Base-by-base conservation (phyloP, 2,329 filamentous ascomycete genomes). In the Orbilia javanica region DNA sequence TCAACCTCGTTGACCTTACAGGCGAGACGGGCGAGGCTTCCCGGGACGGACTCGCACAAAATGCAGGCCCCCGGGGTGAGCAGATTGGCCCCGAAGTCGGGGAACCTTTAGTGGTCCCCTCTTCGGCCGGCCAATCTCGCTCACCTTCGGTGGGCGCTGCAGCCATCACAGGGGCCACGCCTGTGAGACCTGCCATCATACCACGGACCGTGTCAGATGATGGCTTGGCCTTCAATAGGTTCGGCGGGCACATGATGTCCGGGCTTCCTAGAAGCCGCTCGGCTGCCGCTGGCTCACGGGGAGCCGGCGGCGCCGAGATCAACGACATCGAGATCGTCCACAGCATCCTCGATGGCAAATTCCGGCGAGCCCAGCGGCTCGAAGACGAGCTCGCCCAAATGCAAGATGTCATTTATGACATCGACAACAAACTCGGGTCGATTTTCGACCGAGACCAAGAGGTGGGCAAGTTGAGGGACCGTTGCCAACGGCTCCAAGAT, bases 251-350 rank as follows among this genome's bases (percentile, higher is more conserved):
- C 29, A 20, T 20, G 22, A 18, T 27, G 11, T 36, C 50, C 4
- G 15, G 44, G 27, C 22, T 34, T 18, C 20, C 22, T 5, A 66
- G 50, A 27, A 25, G 42, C 20, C 53, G 44, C 20, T 29, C 63
- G 29, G n/a, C 53, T 20, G 70, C 39, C 15, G 20, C 52, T 15
- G 1, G 42, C 44, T 55, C 60, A 27, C 52, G 74, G 11, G 39
- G 18, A 8, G 44, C 52, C 3, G 34, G 42, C 11, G 62, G 27
- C 7, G n/a, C 55, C 18, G 42, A 44, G n/a, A 36, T 36, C 48
- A 68, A 72, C 22, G 74, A 78, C 13, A 62, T 71, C 7, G 74
- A 72, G 11, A 48, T 78, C 15, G 73, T 78, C 11, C 67, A 72
- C 7, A 55, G 31, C 15, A 72, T 78, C 11, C 53, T 78, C 10